Percentiles rank a stretch among this genome's conserved stretches.
These are phyloP conservation scores for Macadamia integrifolia DNA, from an alignment of 164 flowering plant species.

Conservation along the genomic window DNA sequence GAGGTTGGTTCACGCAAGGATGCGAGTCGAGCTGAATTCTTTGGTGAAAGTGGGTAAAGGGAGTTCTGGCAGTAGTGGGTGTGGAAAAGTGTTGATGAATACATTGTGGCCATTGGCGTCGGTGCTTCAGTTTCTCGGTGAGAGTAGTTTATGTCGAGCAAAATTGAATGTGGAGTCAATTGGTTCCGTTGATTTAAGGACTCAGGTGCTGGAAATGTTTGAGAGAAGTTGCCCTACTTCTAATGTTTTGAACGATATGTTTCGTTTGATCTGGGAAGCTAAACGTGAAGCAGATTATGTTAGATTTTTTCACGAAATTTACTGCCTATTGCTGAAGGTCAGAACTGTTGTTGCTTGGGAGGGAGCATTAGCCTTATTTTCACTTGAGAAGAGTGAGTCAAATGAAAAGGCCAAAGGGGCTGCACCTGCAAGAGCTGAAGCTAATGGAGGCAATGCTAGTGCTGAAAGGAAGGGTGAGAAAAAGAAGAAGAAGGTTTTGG, in stretches of 20 bases:
- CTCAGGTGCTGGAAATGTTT: constrained; percentile 28
- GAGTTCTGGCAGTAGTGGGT: constrained; percentile 14
- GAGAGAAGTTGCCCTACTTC: constrained; percentile 21
- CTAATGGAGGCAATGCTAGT: constrained; percentile 25
- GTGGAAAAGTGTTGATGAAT: constrained; percentile 25
- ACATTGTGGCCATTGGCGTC: constrained; percentile 30
- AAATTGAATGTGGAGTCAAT: constrained; percentile 27
- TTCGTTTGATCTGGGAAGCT: constrained; percentile 23
- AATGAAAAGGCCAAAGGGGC: constrained; percentile 19
- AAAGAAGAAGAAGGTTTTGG: constrained; percentile 68
- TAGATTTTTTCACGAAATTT: constrained; percentile 33
- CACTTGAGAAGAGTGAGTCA: constrained; percentile 41
- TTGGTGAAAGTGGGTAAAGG: constrained; percentile 17
- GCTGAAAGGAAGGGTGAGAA: constrained; percentile 46
- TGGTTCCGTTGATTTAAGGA: constrained; percentile 19
- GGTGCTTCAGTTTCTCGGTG: constrained; percentile 38
- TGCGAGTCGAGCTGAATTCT: constrained; percentile 54
- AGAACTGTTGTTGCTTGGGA: constrained; percentile 67
- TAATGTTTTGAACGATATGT: constrained; percentile 25
- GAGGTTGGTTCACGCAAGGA: constrained; percentile 40
- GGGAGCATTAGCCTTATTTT: constrained; percentile 44
- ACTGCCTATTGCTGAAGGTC: constrained; percentile 32
- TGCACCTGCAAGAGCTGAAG: constrained; percentile 13
- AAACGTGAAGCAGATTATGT: constrained; percentile 24
- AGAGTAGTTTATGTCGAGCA: constrained; percentile 38